Evolutionary conservation across 495 filamentous ascomycete species (phyloP).

Genomic region (Xylaria venustula): DNA sequence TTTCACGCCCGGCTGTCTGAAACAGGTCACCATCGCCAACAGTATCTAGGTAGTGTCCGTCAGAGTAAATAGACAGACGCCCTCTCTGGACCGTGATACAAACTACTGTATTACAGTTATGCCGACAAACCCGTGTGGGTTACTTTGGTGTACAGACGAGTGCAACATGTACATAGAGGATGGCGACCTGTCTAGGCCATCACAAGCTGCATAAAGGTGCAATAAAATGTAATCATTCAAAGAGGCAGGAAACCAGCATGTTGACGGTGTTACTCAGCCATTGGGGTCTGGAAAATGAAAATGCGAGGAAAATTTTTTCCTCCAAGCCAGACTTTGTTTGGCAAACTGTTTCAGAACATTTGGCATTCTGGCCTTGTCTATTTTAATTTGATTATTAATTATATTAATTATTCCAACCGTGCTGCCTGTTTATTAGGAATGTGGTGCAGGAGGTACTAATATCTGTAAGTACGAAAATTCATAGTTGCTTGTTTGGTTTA

Average conservation of each 20-base stretch:
- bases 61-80: slow-evolving; percentile 5
- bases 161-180: background rate
- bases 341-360: background rate
- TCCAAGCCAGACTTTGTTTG: background rate
- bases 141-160: background rate
- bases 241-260: background rate
- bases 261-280: background rate
- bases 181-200: background rate
- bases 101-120: background rate
- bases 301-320: slow-evolving; percentile 1
- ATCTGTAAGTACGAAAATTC: no score
- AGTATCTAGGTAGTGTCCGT: background rate
- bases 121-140: slow-evolving; percentile 2
- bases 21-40: background rate
- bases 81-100: background rate
- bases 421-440: no score
- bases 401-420: background rate
- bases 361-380: background rate
- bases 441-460: no score
- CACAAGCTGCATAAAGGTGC: background rate
- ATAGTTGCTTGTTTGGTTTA: background rate
- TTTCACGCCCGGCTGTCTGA: slow-evolving; percentile 1
- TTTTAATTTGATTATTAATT: no score
- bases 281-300: slow-evolving; percentile 3
- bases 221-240: background rate